Evolutionary conservation across 2,329 filamentous ascomycete genomes (phyloP), one percentile per base, ranked within the genome.

Genomic region (Mycosphaerelloides madeirae): DNA sequence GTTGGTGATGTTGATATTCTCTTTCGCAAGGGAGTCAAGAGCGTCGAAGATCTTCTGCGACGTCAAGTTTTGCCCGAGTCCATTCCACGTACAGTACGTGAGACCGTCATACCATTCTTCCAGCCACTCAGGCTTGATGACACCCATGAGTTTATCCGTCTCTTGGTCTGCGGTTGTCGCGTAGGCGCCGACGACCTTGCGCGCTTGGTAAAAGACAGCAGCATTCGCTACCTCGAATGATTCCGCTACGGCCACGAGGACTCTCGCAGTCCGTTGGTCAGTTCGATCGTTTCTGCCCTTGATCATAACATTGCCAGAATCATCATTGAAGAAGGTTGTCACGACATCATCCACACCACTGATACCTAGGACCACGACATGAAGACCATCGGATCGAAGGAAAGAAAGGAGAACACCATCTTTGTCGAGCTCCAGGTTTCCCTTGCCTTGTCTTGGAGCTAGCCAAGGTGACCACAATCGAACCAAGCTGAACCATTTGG

Each of bases 41-140:
- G 90, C 88, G 31, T 80, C 66, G 11, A 89, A 72, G 12, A 98
- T 79, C 57, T 88, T 94, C 15, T 87, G 74, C 48, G 91, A 86
- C 0, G 83, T 93, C 28, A 98, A 73, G 34, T 83, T 72, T 57
- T 94, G 87, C 0, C 93, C 93, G 0, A 98, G 73, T 0, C 83
- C 85, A 61, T 97, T 98, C 93, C 93, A 98, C 1, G 93, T 98
- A 64, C 93, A 98, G 62, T 93, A 98, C 0, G 89, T 87, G 29
- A 98, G 71, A 0, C 89, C 88, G 64, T 97, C 93, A 61, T 90
- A 90, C 56, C 50, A 53, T 31, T 52, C 46, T 32, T 93, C 81
- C 38, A 87, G 70, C 88, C 88, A 95, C 61, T 81, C 66, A 6
- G 63, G 57, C 31, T 75, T 73, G 28, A 83, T 67, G 19, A 72